Percentiles rank a stretch among this genome's conserved stretches.
phyloP scores from a whole-genome alignment of 78 protist genomes.

The Dictyostelium firmibasis region DNA sequence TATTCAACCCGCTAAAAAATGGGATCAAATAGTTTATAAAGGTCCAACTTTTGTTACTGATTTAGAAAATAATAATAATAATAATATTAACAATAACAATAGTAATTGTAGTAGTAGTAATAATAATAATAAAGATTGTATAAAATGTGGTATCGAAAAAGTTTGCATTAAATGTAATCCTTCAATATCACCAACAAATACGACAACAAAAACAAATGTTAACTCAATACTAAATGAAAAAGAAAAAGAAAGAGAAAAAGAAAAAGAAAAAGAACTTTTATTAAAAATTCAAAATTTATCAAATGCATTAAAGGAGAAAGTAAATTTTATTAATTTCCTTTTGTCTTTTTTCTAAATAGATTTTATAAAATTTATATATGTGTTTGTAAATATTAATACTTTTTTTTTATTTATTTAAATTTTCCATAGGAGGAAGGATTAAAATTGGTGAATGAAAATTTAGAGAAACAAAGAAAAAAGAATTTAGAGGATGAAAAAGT shows the following conservation, averaged over 20 bases:
- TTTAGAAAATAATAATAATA: background rate
- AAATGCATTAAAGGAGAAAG: background rate
- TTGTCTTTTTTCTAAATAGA: too few species aligned
- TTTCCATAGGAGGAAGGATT: background rate
- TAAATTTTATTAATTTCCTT: background rate
- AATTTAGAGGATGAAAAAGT: constrained; percentile 12
- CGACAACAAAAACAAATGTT: background rate
- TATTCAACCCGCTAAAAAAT: constrained; percentile 45
- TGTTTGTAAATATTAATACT: background rate
- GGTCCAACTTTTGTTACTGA: constrained; percentile 31
- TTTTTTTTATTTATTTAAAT: background rate
- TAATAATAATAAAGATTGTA: background rate
- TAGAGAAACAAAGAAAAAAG: constrained; percentile 25
- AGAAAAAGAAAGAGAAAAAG: constrained; percentile 1
- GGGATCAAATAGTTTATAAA: constrained; percentile 34
- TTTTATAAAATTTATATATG: too few species aligned
- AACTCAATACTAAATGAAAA: background rate
- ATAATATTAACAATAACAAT: too few species aligned
- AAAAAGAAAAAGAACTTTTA: constrained; percentile 19
- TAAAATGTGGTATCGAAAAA: constrained; percentile 35
- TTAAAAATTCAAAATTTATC: constrained; percentile 4
- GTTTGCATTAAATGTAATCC: constrained; percentile 31
- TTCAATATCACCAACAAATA: background rate
- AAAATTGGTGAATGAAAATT: background rate
- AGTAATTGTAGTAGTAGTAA: too few species aligned